Evolutionary conservation across 2,329 filamentous ascomycete species (phyloP), one percentile per base, ranked within the genome.

Genomic region (Alternaria infectoria): DNA sequence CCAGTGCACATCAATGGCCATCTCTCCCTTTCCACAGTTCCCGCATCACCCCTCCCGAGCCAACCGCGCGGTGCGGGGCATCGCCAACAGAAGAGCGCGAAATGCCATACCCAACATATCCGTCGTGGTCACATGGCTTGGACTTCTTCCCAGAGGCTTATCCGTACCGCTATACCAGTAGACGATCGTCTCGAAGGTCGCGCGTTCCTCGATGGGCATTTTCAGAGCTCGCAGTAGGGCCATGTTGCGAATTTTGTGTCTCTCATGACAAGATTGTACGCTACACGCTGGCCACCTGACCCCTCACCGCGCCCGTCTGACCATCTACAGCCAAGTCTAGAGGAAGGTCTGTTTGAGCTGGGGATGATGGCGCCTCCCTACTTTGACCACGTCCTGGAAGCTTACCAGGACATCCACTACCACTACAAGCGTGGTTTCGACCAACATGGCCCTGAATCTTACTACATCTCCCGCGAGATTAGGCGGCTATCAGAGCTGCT

Each of bases 231-330:
- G 21, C 54, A 17, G 25, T 43, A 28, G 26, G 47, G n/a, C 54
- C 49, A 46, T 68, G 61, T 43, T 68, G 66, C 47, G 61, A 67
- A 5, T 61, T 64, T 17, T 68, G 66, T 47, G 52, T 45, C 26
- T 32, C 51, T 32, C 60, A 45, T 49, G 21, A 49, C 32, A 46
- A 57, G 7, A 65, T 65, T 30, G 66, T 67, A 54, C 44, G 52
- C 17, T 40, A 10, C 32, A 21, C 32, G 49, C 36, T 43, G 15
- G 11, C 47, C n/a, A 32, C 44, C 36, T 47, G 11, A 11, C 47
- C 36, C 13, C n/a, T 46, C 13, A 30, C n/a, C 17, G 43, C 28
- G 17, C 17, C 2, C 19, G n/a, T 17, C 54, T 60, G 43, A 44
- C 23, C 49, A 45, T 43, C 26, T 44, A 13, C 21, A 69, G 58